These are phyloP conservation scores for Fraxinus velutina DNA, from an alignment of 305 asterid genomes.

Conservation along the genomic window DNA sequence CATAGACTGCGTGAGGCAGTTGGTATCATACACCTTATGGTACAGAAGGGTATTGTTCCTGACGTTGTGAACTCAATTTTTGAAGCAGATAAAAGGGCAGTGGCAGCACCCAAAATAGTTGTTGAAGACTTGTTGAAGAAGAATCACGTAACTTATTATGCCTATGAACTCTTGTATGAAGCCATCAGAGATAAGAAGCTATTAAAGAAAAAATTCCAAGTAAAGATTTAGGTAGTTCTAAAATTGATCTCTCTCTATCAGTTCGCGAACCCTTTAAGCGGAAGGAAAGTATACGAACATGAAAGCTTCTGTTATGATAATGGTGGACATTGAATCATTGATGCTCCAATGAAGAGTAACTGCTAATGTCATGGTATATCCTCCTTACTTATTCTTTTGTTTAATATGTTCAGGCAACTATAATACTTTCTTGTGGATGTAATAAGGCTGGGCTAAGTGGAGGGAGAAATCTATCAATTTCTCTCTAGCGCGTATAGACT, in stretches of 20 bases:
- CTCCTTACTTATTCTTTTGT: constrained; percentile 10
- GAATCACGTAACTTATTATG: constrained; percentile 60
- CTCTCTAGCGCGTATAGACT: not conserved
- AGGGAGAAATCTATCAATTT: constrained; percentile 19
- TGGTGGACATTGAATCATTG: constrained; percentile 11
- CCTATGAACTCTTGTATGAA: constrained; percentile 71
- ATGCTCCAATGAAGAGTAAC: constrained; percentile 10
- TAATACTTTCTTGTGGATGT: constrained; percentile 2
- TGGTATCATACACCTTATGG: constrained; percentile 64
- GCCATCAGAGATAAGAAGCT: constrained; percentile 74
- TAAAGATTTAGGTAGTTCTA: constrained; percentile 21
- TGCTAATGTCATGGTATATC: constrained; percentile 24
- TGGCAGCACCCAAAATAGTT: constrained; percentile 84
- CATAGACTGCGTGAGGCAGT: constrained; percentile 66
- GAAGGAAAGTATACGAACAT: constrained; percentile 1
- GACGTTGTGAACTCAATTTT: constrained; percentile 63
- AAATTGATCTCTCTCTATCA: constrained; percentile 15
- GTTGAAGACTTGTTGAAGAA: constrained; percentile 76
- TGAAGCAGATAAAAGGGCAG: constrained; percentile 65
- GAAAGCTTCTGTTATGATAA: constrained; percentile 19
- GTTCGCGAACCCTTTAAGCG: constrained; percentile 11
- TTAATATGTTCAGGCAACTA: not conserved
- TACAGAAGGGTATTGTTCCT: constrained; percentile 67
- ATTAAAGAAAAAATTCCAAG: constrained; percentile 35
- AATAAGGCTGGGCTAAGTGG: constrained; percentile 22